Base-by-base conservation (phyloP, 2,329 filamentous ascomycete species). In the Claviceps pusilla region DNA sequence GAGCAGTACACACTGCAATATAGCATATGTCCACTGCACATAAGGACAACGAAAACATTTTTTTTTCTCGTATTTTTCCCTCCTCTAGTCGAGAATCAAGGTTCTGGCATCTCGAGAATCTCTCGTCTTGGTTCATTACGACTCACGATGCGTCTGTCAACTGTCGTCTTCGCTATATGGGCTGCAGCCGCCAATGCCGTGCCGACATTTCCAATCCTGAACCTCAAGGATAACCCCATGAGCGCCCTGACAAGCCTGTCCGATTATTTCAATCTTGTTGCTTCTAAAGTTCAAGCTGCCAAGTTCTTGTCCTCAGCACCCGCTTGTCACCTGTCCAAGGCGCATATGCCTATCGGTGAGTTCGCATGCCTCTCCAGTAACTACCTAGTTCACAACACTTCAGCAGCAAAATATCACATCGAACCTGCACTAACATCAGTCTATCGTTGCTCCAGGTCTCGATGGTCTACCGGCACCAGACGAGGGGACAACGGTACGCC, bases 401-500 rank as follows among this genome's bases (percentile, higher is more conserved):
- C 12, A n/a, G 4, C 35, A 29, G 37, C 12, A 9, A n/a, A 46
- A 31, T n/a, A 9, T n/a, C 11, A 29, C 5, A 1, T 9, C 33
- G 3, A n/a, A n/a, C n/a, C 3, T 7, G 24, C 7, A 41, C 50
- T 43, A 14, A 51, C 16, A n/a, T 35, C 14, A 5, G 45, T 24
- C 29, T 29, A 10, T 4, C 16, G 41, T 51, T 9, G 28, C 12
- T 19, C 7, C 67, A 74, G 79, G 75, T 59, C 73, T 80, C 48
- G 73, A 74, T 7, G 71, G 78, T 16, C 76, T 95, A 7, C 82
- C 85, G 14, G 59, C 74, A 7, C 80, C 82, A 14, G 71, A 79
- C 0, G 60, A 72, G 7, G 86, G 83, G 54, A 73, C 87, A 35
- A 72, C 65, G 3, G 75, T 94, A 51, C 78, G 80, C 65, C 87